Conservation (phyloP, 306 rosid genomes). For the Boehmeria nivea region DNA sequence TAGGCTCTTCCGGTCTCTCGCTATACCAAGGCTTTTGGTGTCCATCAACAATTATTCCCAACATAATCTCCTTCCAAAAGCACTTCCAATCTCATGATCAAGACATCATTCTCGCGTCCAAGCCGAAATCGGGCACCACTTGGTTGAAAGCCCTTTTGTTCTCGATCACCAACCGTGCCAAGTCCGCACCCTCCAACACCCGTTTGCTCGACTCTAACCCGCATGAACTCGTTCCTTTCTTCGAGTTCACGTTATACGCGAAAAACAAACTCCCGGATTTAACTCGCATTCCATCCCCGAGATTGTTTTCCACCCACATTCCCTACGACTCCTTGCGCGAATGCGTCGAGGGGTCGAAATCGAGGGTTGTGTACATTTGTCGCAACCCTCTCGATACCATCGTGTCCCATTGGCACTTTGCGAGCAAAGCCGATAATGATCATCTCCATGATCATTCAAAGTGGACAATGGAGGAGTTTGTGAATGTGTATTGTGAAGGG, state of each 20-base stretch:
- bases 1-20: background rate
- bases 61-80: conserved; percentile 9
- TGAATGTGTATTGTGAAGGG: conserved; percentile 23
- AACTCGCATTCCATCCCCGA: conserved; percentile 10
- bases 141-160: conserved; percentile 25
- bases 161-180: conserved; percentile 3
- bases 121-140: conserved; percentile 19
- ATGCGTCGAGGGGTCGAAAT: background rate
- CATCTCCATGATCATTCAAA: background rate
- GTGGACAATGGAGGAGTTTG: background rate
- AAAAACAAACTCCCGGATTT: background rate
- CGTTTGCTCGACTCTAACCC: conserved; percentile 15
- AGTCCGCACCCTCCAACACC: background rate
- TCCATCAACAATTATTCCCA: background rate
- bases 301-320: conserved; percentile 17
- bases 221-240: conserved; percentile 3
- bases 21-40: conserved; percentile 24
- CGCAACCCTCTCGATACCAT: conserved; percentile 44
- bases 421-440: background rate
- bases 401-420: conserved; percentile 29
- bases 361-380: conserved; percentile 33
- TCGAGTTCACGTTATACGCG: background rate
- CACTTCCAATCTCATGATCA: conserved; percentile 12
- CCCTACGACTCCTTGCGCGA: conserved; percentile 10
- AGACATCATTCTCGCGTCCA: conserved; percentile 9